A percentile compares a stretch with the other conserved stretches of the same genome.
Conservation (phyloP, 345 rosid genomes). For the Citrus hindsii region DNA sequence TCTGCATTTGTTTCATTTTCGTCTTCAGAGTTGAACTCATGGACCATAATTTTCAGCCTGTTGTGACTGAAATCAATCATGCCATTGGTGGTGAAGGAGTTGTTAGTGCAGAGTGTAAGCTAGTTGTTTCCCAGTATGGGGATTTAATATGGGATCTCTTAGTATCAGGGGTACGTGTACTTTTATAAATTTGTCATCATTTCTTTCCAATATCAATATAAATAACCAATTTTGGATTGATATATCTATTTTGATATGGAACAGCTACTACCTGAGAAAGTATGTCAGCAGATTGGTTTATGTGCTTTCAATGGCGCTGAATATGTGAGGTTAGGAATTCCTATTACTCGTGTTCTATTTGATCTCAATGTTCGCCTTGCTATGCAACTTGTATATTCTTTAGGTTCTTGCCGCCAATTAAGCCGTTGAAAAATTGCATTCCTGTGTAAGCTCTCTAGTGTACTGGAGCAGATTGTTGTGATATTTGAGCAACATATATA, state of each 20-base stretch:
- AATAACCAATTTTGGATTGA: neutral
- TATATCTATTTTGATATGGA: neutral
- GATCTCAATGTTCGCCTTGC: neutral
- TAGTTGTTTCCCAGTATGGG: conserved; percentile 65
- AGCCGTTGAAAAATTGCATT: neutral
- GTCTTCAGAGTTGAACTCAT: neutral
- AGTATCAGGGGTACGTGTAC: conserved; percentile 50
- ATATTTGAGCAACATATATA: neutral
- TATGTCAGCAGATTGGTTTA: conserved; percentile 61
- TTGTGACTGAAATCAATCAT: conserved; percentile 71
- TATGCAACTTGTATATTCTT: neutral
- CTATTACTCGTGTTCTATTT: neutral
- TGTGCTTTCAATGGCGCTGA: conserved; percentile 33
- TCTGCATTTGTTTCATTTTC: neutral
- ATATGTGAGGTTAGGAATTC: conserved; percentile 32
- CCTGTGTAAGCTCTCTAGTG: neutral
- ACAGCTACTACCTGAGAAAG: conserved; percentile 54
- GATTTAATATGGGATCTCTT: conserved; percentile 72
- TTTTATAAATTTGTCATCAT: neutral
- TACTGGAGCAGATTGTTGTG: neutral
- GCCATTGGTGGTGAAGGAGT: conserved; percentile 78
- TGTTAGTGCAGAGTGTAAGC: conserved; percentile 61
- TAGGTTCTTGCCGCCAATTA: neutral
- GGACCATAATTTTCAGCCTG: conserved; percentile 33
- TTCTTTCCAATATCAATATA: neutral